These are phyloP conservation scores for Sugiyamaella mastotermitis DNA, from an alignment of 805 yeast species.

Conservation along the genomic window DNA sequence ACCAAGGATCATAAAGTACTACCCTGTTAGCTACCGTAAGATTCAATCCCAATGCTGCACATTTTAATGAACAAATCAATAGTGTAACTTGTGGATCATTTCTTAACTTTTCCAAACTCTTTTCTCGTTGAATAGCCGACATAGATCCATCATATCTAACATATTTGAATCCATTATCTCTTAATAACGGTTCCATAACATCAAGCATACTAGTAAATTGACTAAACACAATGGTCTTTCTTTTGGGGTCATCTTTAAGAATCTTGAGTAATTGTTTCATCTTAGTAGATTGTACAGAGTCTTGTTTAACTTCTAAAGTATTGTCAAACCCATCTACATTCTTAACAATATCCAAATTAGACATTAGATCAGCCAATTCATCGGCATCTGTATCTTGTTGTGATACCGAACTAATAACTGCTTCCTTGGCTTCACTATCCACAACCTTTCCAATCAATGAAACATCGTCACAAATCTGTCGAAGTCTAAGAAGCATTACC, in stretches of 20 bases:
- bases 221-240: constrained; percentile 43
- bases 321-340: neutral
- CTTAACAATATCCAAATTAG: constrained; percentile 18
- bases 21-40: constrained; percentile 39
- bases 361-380: constrained; percentile 26
- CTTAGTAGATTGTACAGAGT: constrained; percentile 29
- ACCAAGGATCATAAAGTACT: constrained; percentile 41
- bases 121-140: constrained; percentile 27
- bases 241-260: constrained; percentile 27
- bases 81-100: constrained; percentile 27
- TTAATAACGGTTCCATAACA: constrained; percentile 27
- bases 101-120: constrained; percentile 27
- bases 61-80: constrained; percentile 38
- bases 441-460: constrained; percentile 7
- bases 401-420: neutral
- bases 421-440: constrained; percentile 17
- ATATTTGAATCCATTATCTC: constrained; percentile 27
- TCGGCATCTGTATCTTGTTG: constrained; percentile 19
- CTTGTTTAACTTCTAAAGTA: neutral
- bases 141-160: constrained; percentile 35
- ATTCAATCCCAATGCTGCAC: constrained; percentile 43
- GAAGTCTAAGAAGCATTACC: constrained; percentile 30
- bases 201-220: constrained; percentile 36
- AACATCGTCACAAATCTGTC: constrained; percentile 34
- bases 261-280: constrained; percentile 31